Evolutionary conservation across 805 yeast species (phyloP).

Genomic region (Torulaspora gathmanii): DNA sequence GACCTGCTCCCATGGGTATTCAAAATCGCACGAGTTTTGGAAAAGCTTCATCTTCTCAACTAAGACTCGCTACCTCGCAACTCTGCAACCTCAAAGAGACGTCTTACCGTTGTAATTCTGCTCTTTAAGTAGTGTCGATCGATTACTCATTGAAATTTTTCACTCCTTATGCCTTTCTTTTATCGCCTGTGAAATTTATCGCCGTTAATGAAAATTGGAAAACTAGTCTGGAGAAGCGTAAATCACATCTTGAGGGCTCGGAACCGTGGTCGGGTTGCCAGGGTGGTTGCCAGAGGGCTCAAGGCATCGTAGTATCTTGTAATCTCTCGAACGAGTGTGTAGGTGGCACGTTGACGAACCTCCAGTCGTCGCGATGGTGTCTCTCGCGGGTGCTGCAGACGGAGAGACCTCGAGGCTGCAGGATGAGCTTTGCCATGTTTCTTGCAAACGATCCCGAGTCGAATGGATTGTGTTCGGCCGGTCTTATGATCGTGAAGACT

Average conservation of each 20-base stretch:
- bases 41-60: constrained; percentile 65
- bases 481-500: constrained; percentile 22
- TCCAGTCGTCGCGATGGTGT: constrained; percentile 37
- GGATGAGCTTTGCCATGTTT: constrained; percentile 36
- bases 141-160: constrained; percentile 1
- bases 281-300: neutral
- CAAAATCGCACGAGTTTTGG: constrained; percentile 60
- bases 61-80: no score
- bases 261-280: neutral
- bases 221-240: neutral
- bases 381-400: constrained; percentile 32
- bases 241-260: neutral
- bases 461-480: constrained; percentile 36
- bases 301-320: neutral
- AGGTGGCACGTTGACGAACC: constrained; percentile 34
- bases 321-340: constrained; percentile 18
- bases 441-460: constrained; percentile 30
- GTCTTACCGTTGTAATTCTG: no score
- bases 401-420: constrained; percentile 40
- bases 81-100: neutral
- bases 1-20: constrained; percentile 90
- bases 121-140: no score
- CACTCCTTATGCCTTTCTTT: constrained; percentile 3
- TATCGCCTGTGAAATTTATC: constrained; percentile 1
- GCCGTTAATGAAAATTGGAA: neutral